phyloP scores from a whole-genome alignment of 495 filamentous ascomycete species.

The Cudoniella acicularis region DNA sequence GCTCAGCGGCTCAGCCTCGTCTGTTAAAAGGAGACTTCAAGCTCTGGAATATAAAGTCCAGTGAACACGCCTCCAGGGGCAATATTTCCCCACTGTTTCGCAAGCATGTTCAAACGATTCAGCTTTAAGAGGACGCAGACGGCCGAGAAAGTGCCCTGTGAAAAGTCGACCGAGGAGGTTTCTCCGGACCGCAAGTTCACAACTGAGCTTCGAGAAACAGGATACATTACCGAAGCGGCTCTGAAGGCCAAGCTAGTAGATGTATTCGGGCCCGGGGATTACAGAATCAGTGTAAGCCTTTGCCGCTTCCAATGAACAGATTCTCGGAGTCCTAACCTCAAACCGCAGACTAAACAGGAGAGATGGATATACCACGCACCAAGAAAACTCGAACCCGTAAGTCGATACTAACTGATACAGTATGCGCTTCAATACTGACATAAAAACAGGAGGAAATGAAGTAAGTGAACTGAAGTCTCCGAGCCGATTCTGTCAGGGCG shows the following conservation, averaged over 20 bases:
- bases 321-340: too few species aligned
- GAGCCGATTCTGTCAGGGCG: background rate
- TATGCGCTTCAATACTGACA: too few species aligned
- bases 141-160: background rate
- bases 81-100: too few species aligned
- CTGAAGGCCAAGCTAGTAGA: constrained; percentile 1
- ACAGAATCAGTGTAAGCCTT: background rate
- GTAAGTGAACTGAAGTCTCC: background rate
- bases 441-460: constrained; percentile 8
- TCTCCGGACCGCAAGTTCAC: background rate
- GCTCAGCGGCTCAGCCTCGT: too few species aligned
- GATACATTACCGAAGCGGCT: background rate
- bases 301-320: too few species aligned
- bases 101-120: background rate
- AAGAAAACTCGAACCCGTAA: background rate
- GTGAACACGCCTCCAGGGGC: too few species aligned
- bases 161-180: background rate
- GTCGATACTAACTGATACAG: too few species aligned
- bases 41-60: too few species aligned
- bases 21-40: too few species aligned
- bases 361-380: constrained; percentile 7
- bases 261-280: background rate
- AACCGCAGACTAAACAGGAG: constrained; percentile 3
- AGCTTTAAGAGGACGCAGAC: background rate
- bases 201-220: constrained; percentile 2